These are phyloP conservation scores for button mushroom (Agaricus bisporus) DNA, from an alignment of 768 basidiomycete species.

Conservation along the genomic window DNA sequence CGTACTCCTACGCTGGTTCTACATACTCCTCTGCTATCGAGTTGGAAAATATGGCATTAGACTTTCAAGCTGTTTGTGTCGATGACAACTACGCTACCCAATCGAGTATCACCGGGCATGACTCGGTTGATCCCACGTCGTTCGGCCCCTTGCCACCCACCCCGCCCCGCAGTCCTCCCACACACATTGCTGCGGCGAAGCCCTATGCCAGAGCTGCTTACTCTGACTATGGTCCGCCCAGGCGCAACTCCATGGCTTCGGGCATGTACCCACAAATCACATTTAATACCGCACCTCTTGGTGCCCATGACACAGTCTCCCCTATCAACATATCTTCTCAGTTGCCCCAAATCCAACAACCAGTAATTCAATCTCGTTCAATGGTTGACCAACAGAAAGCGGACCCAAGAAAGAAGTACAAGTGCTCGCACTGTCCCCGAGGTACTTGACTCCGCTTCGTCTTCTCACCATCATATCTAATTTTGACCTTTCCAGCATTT, in stretches of 20 bases:
- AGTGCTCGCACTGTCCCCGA: conserved; percentile 68
- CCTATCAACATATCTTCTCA: conserved; percentile 50
- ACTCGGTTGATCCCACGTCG: conserved; percentile 48
- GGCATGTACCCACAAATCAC: conserved; percentile 43
- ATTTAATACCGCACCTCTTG: conserved; percentile 33
- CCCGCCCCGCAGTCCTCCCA: conserved; percentile 46
- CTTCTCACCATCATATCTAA: conserved; percentile 10
- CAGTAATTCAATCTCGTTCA: conserved; percentile 29
- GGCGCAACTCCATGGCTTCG: conserved; percentile 42
- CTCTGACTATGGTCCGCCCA: conserved; percentile 57
- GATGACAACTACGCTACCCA: conserved; percentile 48
- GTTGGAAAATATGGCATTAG: conserved; percentile 62
- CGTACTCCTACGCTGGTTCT: conserved; percentile 22
- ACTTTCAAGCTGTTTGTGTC: conserved; percentile 58
- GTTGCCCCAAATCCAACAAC: conserved; percentile 29
- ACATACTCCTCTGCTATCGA: conserved; percentile 44
- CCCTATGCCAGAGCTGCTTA: conserved; percentile 45
- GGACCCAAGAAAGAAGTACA: conserved; percentile 75
- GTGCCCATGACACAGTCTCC: conserved; percentile 43
- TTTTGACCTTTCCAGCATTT: conserved; percentile 49
- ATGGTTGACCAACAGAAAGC: conserved; percentile 44
- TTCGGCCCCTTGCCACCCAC: conserved; percentile 55
- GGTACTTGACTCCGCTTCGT: conserved; percentile 33
- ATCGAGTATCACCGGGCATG: conserved; percentile 30
- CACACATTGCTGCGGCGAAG: conserved; percentile 29